These are phyloP conservation scores for Talaromyces albobiverticillius DNA, from an alignment of 2,329 filamentous ascomycete species.

Conservation along the genomic window DNA sequence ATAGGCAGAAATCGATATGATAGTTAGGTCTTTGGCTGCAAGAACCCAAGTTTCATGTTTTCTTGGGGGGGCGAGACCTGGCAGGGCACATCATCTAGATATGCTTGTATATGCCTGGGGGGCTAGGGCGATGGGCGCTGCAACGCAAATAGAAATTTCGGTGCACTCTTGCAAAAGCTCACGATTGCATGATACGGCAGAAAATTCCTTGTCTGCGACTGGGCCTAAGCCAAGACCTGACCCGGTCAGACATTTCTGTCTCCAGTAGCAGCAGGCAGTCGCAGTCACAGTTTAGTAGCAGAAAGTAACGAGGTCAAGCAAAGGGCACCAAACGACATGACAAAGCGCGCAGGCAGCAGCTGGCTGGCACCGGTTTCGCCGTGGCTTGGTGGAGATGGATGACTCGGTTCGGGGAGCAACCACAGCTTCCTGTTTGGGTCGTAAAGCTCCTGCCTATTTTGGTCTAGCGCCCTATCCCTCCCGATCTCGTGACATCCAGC, in stretches of 20 bases:
- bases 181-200: neutral
- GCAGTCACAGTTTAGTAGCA: neutral
- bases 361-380: conserved; percentile 2
- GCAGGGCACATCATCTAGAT: too few species aligned
- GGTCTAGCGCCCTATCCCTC: neutral
- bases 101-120: neutral
- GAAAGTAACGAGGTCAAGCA: neutral
- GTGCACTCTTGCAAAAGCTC: neutral
- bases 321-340: neutral
- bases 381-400: neutral
- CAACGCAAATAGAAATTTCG: neutral
- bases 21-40: neutral
- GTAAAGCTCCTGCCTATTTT: conserved; percentile 10
- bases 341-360: neutral
- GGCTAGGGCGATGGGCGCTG: neutral
- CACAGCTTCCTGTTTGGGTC: conserved; percentile 7
- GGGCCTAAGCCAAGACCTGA: neutral
- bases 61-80: neutral
- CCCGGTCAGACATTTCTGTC: neutral
- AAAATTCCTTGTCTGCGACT: neutral
- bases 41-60: neutral
- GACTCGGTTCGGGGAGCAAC: neutral
- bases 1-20: neutral
- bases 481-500: neutral
- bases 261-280: neutral